A percentile compares a stretch with the other conserved stretches of the same genome.
Conservation (phyloP, 2,329 filamentous ascomycete genomes). For the Penicillium fuscoglaucum region DNA sequence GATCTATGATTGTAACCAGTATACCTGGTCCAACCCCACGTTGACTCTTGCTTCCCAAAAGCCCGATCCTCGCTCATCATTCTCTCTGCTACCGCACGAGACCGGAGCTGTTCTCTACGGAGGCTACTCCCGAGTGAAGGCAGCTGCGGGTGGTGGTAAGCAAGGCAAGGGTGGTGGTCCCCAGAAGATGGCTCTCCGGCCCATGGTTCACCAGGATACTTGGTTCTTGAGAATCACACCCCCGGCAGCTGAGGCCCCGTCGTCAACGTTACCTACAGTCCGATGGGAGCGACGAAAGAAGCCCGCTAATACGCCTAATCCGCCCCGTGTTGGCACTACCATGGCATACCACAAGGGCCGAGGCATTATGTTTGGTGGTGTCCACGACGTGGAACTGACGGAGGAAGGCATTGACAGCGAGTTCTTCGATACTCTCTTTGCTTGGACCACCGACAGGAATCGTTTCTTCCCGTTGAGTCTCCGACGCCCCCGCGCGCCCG, state of each 20-base stretch:
- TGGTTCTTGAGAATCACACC: constrained; percentile 84
- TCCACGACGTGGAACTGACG: constrained; percentile 86
- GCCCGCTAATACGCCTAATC: constrained; percentile 83
- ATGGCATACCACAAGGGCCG: constrained; percentile 94
- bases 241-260: constrained; percentile 65
- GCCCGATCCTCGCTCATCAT: constrained; percentile 87
- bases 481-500: constrained; percentile 68
- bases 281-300: constrained; percentile 93
- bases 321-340: constrained; percentile 80
- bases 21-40: constrained; percentile 75
- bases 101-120: constrained; percentile 86
- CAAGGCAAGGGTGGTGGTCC: constrained; percentile 61
- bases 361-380: constrained; percentile 90
- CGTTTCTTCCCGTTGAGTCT: constrained; percentile 84
- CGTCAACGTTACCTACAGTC: constrained; percentile 67
- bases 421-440: constrained; percentile 89
- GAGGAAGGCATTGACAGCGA: constrained; percentile 96
- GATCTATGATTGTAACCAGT: constrained; percentile 90
- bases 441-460: constrained; percentile 95
- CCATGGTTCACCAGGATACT: constrained; percentile 90
- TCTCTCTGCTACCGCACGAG: constrained; percentile 88
- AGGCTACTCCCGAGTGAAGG: constrained; percentile 89
- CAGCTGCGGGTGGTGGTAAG: constrained; percentile 59
- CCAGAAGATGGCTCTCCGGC: constrained; percentile 73
- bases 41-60: constrained; percentile 78